These are phyloP conservation scores for Saturnispora saitoi DNA, from an alignment of 805 yeast species.

Conservation along the genomic window DNA sequence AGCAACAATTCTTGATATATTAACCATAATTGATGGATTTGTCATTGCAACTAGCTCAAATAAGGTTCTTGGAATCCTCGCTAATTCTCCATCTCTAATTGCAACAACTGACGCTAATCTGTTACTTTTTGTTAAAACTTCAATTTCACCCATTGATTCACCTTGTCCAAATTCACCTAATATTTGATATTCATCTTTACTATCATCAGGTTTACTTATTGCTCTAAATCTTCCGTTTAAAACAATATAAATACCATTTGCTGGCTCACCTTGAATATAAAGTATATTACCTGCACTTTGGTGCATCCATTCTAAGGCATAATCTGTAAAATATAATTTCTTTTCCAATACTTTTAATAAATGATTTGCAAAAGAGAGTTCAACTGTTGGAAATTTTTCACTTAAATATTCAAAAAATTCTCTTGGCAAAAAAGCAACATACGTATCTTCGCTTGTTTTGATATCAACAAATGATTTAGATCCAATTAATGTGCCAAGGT, in stretches of 20 bases:
- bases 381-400: slow-evolving; percentile 69
- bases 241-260: slow-evolving; percentile 86
- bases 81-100: slow-evolving; percentile 87
- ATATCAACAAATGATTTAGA: slow-evolving; percentile 70
- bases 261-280: slow-evolving; percentile 74
- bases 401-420: slow-evolving; percentile 53
- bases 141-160: slow-evolving; percentile 90
- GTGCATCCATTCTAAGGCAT: slow-evolving; percentile 93
- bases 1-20: slow-evolving; percentile 83
- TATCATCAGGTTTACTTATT: slow-evolving; percentile 22
- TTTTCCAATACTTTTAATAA: slow-evolving; percentile 59
- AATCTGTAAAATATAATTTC: slow-evolving; percentile 67
- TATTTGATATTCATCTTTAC: slow-evolving; percentile 25
- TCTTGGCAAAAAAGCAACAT: slow-evolving; percentile 66
- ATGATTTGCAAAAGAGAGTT: slow-evolving; percentile 68
- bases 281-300: slow-evolving; percentile 76
- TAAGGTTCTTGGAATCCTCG: slow-evolving; percentile 82
- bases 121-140: slow-evolving; percentile 74
- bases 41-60: slow-evolving; percentile 78
- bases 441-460: slow-evolving; percentile 49
- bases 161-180: slow-evolving; percentile 88
- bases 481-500: slow-evolving; percentile 71
- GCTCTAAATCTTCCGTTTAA: slow-evolving; percentile 82
- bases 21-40: slow-evolving; percentile 85
- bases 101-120: slow-evolving; percentile 69